phyloP scores from a whole-genome alignment of 2,329 filamentous ascomycete genomes.

The Emmonsiellopsis sp. region DNA sequence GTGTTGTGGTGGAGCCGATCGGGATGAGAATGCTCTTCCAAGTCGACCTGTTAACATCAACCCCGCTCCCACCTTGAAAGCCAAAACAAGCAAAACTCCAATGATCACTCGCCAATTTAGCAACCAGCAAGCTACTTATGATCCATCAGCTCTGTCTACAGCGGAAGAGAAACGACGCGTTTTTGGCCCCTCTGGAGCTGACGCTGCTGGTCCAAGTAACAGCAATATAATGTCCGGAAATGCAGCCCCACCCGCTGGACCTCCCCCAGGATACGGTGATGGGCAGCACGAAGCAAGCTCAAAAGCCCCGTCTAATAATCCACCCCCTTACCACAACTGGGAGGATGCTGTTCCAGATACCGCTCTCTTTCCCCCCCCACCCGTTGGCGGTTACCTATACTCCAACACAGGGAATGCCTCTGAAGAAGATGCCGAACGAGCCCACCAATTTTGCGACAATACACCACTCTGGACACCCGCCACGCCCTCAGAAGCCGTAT shows the following conservation, averaged over 20 bases:
- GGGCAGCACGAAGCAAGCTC: background rate
- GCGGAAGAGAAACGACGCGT: conserved; percentile 8
- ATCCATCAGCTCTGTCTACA: conserved; percentile 5
- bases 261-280: conserved; percentile 5
- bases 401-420: conserved; percentile 51
- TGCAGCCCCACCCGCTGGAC: conserved; percentile 9
- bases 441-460: conserved; percentile 45
- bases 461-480: conserved; percentile 44
- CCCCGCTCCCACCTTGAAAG: background rate
- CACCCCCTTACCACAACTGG: conserved; percentile 55
- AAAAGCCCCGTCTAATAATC: conserved; percentile 21
- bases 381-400: conserved; percentile 42
- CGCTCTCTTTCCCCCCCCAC: conserved; percentile 50
- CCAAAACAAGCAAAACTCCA: background rate
- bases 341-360: conserved; percentile 49
- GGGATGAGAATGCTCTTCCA: background rate
- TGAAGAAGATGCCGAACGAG: conserved; percentile 43
- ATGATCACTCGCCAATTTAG: background rate
- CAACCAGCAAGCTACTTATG: background rate
- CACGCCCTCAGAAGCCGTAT: conserved; percentile 32
- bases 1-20: background rate
- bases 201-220: background rate
- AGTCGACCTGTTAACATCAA: conserved; percentile 4
- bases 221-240: background rate
- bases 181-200: conserved; percentile 1